Conservation (phyloP, 371 early-diverging fungal species). For the Mucor circinelloides region DNA sequence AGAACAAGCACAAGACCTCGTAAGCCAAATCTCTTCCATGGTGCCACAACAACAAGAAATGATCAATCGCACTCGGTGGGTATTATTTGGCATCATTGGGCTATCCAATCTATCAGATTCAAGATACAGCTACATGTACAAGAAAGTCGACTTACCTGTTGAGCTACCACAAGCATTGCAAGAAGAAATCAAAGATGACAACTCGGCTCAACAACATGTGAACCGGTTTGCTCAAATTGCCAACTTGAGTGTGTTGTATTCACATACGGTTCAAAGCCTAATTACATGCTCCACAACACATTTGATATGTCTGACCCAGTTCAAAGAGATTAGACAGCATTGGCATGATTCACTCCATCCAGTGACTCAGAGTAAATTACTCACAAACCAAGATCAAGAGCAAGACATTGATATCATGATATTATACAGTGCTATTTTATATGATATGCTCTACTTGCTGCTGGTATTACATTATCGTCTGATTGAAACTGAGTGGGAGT, state of each 20-base stretch:
- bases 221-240: slow-evolving; percentile 25
- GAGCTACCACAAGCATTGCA: slow-evolving; percentile 19
- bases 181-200: slow-evolving; percentile 10
- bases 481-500: slow-evolving; percentile 10
- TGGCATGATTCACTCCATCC: slow-evolving; percentile 23
- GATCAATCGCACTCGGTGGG: slow-evolving; percentile 23
- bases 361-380: slow-evolving; percentile 10
- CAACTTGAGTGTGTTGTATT: slow-evolving; percentile 22
- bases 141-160: slow-evolving; percentile 10
- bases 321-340: slow-evolving; percentile 23
- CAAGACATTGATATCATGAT: slow-evolving; percentile 17
- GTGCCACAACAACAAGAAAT: slow-evolving; percentile 16
- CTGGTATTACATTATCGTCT: slow-evolving; percentile 11
- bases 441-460: slow-evolving; percentile 25
- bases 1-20: slow-evolving; percentile 12
- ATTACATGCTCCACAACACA: slow-evolving; percentile 10
- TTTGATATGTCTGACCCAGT: slow-evolving; percentile 22
- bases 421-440: slow-evolving; percentile 22
- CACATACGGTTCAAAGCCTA: slow-evolving; percentile 23
- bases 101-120: slow-evolving; percentile 20
- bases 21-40: slow-evolving; percentile 11
- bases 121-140: slow-evolving; percentile 7
- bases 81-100: slow-evolving; percentile 15
- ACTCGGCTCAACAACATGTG: slow-evolving; percentile 6
- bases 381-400: slow-evolving; percentile 1